Percentiles rank a stretch among this genome's conserved stretches.
Conservation (phyloP, 768 basidiomycete species). For the Tulasnella sp. region DNA sequence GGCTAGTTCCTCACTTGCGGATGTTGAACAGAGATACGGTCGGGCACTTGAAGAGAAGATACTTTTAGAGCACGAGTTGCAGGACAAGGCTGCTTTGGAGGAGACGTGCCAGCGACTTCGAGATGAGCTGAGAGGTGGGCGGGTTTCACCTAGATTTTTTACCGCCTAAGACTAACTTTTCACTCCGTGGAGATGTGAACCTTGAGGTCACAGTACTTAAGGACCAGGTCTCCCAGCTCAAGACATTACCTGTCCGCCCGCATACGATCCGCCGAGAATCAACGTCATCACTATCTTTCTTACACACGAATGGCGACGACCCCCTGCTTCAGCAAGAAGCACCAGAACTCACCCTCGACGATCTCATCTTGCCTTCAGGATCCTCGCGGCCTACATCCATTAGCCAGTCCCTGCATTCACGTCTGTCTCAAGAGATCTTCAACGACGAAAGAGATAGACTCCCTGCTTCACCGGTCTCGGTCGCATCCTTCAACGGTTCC, state of each 20-base stretch:
- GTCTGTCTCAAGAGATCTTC: slow-evolving; percentile 8
- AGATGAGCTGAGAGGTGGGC: slow-evolving; percentile 83
- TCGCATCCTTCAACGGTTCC: slow-evolving; percentile 2
- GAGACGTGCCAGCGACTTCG: slow-evolving; percentile 84
- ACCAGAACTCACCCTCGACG: slow-evolving; percentile 48
- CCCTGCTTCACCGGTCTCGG: not conserved
- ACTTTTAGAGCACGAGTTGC: slow-evolving; percentile 85
- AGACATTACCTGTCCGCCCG: slow-evolving; percentile 11
- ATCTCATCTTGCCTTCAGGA: slow-evolving; percentile 24
- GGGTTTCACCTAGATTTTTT: slow-evolving; percentile 5
- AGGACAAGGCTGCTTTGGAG: slow-evolving; percentile 82
- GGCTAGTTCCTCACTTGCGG: slow-evolving; percentile 69
- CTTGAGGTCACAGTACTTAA: slow-evolving; percentile 75
- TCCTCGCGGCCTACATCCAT: not conserved
- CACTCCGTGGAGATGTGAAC: slow-evolving; percentile 86
- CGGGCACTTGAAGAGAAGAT: slow-evolving; percentile 94
- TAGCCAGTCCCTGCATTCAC: slow-evolving; percentile 5
- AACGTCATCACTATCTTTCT: slow-evolving; percentile 20
- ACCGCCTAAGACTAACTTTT: slow-evolving; percentile 8
- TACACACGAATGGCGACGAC: slow-evolving; percentile 1
- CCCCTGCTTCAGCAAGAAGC: slow-evolving; percentile 48
- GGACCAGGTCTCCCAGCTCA: slow-evolving; percentile 40
- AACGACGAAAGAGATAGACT: slow-evolving; percentile 1
- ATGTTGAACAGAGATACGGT: slow-evolving; percentile 81
- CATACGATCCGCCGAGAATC: slow-evolving; percentile 23